Evolutionary conservation across 352 stramenopile species (phyloP), one percentile per base, ranked within the genome.

Genomic region (Globisporangium viniferum): DNA sequence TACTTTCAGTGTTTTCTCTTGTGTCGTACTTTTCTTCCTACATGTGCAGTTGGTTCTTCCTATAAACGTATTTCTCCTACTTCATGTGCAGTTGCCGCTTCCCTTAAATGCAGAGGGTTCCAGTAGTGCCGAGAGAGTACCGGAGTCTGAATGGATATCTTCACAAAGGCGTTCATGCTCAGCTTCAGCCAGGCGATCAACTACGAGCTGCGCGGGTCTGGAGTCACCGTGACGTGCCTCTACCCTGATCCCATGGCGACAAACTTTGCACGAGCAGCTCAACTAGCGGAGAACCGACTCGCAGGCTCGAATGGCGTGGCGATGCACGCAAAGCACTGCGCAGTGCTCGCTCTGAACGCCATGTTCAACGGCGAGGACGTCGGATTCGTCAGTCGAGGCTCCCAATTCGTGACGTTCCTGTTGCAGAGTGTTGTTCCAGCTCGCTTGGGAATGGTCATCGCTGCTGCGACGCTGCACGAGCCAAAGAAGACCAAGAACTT

Each of bases 191-290:
- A 33, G 29, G 29, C 29, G 29, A 5, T 33, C 29, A 33, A 33
- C 29, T 33, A 33, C 29, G 29, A 33, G 68, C 64, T 95, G 62
- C 81, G 88, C 14, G 70, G 78, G 4, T 89, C 80, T 12, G 82
- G 82, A 8, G 86, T 97, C n/a, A 89, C 82, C 2, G 84, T 93
- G 39, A 96, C 88, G 24, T 89, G 79, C 71, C 79, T 93, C n/a
- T 80, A 75, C 36, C 81, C 86, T 0, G 90, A 88, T 9, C 74
- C 86, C 0, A 67, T 93, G 24, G 63, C 84, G 33, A 92, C 89
- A 20, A 91, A 93, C 61, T 91, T 95, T 41, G 73, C 76, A 59
- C 76, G 79, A 51, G 77, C 77, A 3, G 76, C 78, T 10, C 60
- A 76, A 4, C 53, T 72, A 36, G 70, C 86, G 33, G 70, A 78